Conservation (phyloP, 139 green algal species). For the Chlorella sorokiniana region DNA sequence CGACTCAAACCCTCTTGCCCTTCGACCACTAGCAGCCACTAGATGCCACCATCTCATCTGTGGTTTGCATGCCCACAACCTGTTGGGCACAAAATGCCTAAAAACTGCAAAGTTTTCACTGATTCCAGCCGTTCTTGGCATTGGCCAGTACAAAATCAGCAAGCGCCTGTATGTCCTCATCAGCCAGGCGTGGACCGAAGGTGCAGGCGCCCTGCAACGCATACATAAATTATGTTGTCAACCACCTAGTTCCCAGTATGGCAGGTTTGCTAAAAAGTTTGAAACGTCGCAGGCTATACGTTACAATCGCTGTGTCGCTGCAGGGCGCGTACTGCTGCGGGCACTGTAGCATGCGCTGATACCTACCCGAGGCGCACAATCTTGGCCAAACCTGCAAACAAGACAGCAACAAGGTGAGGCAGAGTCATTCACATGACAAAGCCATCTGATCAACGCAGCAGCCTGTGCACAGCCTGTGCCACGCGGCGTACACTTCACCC, state of each 20-base stretch:
- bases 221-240: no score
- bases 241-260: no score
- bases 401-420: background rate
- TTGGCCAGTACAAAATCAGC: conserved; percentile 65
- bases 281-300: no score
- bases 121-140: conserved; percentile 55
- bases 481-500: conserved; percentile 51
- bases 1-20: no score
- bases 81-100: background rate
- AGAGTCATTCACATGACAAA: background rate
- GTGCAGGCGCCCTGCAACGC: conserved; percentile 68
- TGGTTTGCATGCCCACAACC: no score
- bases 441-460: no score
- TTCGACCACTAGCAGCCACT: no score
- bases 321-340: no score
- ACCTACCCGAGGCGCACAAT: conserved; percentile 71
- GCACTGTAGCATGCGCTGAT: no score
- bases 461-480: background rate
- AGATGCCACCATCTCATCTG: no score
- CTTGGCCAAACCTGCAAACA: conserved; percentile 59
- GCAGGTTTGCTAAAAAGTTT: no score
- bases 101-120: background rate
- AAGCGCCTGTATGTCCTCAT: conserved; percentile 69
- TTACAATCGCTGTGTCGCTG: no score
- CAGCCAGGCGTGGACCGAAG: conserved; percentile 70